These are phyloP conservation scores for Tilletia caries DNA, from an alignment of 1,284 basidiomycete species.

Conservation along the genomic window DNA sequence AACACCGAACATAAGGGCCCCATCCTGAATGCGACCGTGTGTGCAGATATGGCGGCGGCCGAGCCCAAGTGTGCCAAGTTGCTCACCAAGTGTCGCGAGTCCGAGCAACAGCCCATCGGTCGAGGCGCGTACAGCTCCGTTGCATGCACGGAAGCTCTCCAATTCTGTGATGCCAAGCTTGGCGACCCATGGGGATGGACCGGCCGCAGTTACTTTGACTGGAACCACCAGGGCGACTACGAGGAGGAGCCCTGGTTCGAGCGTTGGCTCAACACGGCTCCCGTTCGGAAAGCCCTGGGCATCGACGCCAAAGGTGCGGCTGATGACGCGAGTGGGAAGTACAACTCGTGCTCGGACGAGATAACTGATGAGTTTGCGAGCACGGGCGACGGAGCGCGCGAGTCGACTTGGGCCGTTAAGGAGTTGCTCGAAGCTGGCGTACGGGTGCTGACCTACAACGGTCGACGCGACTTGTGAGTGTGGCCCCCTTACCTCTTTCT, in stretches of 20 bases:
- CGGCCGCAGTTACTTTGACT: slow-evolving; percentile 42
- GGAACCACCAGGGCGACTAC: slow-evolving; percentile 41
- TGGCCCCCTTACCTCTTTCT: background rate
- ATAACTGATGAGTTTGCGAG: slow-evolving; percentile 44
- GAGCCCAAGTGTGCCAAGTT: slow-evolving; percentile 38
- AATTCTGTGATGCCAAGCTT: slow-evolving; percentile 44
- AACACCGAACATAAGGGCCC: slow-evolving; percentile 35
- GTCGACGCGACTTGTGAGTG: slow-evolving; percentile 15
- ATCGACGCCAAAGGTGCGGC: slow-evolving; percentile 42
- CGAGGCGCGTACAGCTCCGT: slow-evolving; percentile 27
- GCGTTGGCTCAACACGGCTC: slow-evolving; percentile 39
- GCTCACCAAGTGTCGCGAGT: slow-evolving; percentile 46
- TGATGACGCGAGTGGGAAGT: slow-evolving; percentile 47
- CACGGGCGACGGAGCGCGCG: slow-evolving; percentile 47
- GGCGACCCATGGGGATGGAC: slow-evolving; percentile 38
- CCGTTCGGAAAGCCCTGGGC: slow-evolving; percentile 35
- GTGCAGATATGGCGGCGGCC: slow-evolving; percentile 33
- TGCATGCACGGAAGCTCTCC: slow-evolving; percentile 35
- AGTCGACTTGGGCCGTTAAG: slow-evolving; percentile 45
- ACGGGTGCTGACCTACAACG: slow-evolving; percentile 44
- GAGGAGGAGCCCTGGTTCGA: slow-evolving; percentile 46
- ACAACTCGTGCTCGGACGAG: slow-evolving; percentile 46
- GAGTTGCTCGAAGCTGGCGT: slow-evolving; percentile 34
- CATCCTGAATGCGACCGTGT: slow-evolving; percentile 34
- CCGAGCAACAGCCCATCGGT: slow-evolving; percentile 15